These are phyloP conservation scores for Parasarocladium wereldwijsianum DNA, from an alignment of 2,329 filamentous ascomycete genomes.

Conservation along the genomic window DNA sequence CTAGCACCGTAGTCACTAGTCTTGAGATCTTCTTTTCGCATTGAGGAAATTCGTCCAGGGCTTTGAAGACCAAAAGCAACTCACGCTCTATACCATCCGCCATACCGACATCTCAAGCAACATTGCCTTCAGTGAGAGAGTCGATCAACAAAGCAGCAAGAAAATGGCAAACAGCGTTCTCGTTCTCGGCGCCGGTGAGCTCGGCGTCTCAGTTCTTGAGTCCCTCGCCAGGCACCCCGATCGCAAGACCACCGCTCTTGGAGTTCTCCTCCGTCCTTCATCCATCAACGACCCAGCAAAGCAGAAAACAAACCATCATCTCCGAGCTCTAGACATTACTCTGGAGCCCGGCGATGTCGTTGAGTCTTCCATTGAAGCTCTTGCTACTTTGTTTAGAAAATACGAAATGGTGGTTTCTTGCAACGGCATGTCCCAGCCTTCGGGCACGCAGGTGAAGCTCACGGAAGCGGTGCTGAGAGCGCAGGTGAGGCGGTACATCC, in stretches of 20 bases:
- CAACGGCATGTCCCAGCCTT: conserved; percentile 41
- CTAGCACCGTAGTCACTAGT: too few relatives aligned
- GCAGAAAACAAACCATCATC: conserved; percentile 15
- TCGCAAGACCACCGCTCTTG: conserved; percentile 21
- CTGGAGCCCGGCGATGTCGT: conserved; percentile 31
- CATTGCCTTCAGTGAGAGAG: too few relatives aligned
- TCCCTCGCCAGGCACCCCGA: conserved; percentile 32
- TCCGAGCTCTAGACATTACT: conserved; percentile 22
- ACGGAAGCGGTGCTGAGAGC: conserved; percentile 38
- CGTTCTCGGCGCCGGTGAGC: conserved; percentile 52
- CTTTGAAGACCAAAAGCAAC: too few relatives aligned
- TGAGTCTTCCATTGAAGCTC: conserved; percentile 16
- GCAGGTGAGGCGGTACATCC: conserved; percentile 37
- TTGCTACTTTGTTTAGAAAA: conserved; percentile 25
- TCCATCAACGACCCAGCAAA: conserved; percentile 26
- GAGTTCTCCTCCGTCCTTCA: conserved; percentile 37
- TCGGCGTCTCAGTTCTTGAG: conserved; percentile 41
- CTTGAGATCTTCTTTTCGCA: too few relatives aligned
- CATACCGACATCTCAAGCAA: too few relatives aligned
- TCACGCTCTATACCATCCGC: too few relatives aligned
- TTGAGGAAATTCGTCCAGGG: too few relatives aligned
- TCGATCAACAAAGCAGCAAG: background rate
- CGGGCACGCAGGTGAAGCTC: conserved; percentile 43
- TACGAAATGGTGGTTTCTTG: conserved; percentile 45
- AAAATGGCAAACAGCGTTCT: conserved; percentile 27